A percentile compares a stretch with the other conserved stretches of the same genome.
phyloP scores from a whole-genome alignment of 208 protist genomes.

The Leishmania tropica region DNA sequence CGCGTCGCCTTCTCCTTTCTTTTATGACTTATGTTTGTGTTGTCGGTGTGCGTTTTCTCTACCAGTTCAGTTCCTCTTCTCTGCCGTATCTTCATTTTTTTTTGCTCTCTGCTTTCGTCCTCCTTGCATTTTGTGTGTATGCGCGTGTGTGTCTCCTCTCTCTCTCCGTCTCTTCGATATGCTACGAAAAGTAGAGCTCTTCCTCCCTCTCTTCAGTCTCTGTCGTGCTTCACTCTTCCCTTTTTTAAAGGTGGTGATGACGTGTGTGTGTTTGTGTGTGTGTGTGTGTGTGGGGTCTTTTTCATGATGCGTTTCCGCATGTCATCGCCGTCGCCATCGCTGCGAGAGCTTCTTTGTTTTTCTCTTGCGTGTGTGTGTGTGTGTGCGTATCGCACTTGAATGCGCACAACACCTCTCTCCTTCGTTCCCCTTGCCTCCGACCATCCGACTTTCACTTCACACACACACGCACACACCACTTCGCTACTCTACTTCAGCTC shows the following conservation, averaged over 20 bases:
- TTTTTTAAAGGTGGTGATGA: neutral
- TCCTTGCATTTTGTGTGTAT: neutral
- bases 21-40: neutral
- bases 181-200: slow-evolving; percentile 1
- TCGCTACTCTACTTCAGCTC: neutral
- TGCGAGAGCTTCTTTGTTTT: neutral
- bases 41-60: neutral
- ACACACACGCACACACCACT: neutral
- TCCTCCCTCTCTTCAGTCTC: slow-evolving; percentile 12
- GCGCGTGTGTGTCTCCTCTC: neutral
- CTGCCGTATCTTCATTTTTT: neutral
- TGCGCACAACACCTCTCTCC: neutral
- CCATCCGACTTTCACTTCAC: neutral
- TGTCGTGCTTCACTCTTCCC: neutral
- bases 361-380: neutral
- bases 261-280: too few relatives aligned
- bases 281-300: too few relatives aligned
- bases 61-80: neutral
- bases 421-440: neutral
- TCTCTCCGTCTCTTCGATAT: neutral
- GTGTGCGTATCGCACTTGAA: neutral
- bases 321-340: neutral
- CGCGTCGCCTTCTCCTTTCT: neutral
- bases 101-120: neutral
- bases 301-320: neutral